Evolutionary conservation across 2,329 filamentous ascomycete genomes (phyloP).

Genomic region (Reticulascus tulasneorum): DNA sequence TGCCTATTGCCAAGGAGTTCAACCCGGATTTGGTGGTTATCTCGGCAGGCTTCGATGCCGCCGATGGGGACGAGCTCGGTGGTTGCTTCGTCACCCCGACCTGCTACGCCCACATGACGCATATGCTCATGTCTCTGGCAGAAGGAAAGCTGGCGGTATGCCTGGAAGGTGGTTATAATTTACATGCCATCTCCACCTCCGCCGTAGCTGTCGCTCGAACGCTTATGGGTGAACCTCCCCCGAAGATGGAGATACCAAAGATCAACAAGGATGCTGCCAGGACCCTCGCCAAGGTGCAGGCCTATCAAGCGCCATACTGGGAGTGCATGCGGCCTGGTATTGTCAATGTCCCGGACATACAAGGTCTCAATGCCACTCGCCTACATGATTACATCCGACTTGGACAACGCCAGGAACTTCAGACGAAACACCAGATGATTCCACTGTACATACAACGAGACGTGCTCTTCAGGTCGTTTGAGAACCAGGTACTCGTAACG

Average conservation of each 20-base stretch:
- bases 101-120: conserved; percentile 97
- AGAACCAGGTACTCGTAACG: conserved; percentile 83
- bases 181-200: conserved; percentile 86
- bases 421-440: conserved; percentile 71
- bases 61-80: conserved; percentile 86
- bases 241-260: conserved; percentile 51
- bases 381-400: conserved; percentile 77
- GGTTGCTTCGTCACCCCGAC: conserved; percentile 87
- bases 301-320: conserved; percentile 71
- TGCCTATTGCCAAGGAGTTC: conserved; percentile 94
- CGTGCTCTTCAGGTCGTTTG: conserved; percentile 69
- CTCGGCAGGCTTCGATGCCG: conserved; percentile 93
- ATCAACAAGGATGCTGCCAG: conserved; percentile 55
- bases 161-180: conserved; percentile 93
- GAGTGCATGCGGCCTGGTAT: conserved; percentile 75
- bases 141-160: conserved; percentile 87
- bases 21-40: conserved; percentile 92
- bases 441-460: conserved; percentile 76
- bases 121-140: conserved; percentile 96
- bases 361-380: conserved; percentile 52
- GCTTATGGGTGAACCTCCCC: conserved; percentile 90
- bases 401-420: conserved; percentile 69
- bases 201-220: conserved; percentile 88
- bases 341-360: conserved; percentile 49
- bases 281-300: conserved; percentile 55